Percentiles rank a stretch among this genome's conserved stretches.
Evolutionary conservation across 2,329 filamentous ascomycete species (phyloP).

Genomic region (Claviceps purpurea): DNA sequence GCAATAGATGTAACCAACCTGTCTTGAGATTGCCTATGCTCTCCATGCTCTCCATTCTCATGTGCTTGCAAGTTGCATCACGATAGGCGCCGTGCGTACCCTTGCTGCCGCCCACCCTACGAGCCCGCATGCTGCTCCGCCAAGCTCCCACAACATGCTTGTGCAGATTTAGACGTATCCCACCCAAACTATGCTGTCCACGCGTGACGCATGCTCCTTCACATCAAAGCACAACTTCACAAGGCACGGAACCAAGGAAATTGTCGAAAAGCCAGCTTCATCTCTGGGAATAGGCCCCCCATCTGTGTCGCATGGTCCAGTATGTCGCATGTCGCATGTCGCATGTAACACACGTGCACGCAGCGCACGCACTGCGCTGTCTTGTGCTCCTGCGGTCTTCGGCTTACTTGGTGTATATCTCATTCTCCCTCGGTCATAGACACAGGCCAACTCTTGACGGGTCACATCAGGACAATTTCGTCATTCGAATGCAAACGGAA

Average conservation of each 20-base stretch:
- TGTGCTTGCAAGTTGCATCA: slow-evolving; percentile 2
- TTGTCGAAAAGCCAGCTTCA: neutral
- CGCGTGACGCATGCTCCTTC: neutral
- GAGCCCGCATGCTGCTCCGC: neutral
- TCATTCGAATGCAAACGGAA: neutral
- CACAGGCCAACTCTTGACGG: neutral
- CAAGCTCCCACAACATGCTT: neutral
- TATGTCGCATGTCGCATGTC: neutral
- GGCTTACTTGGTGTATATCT: neutral
- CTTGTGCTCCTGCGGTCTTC: neutral
- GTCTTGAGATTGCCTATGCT: neutral
- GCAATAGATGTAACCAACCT: neutral
- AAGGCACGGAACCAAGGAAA: too few species aligned
- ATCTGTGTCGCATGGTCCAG: neutral
- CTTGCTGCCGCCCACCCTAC: neutral
- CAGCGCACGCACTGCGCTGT: neutral
- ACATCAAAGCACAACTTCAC: neutral
- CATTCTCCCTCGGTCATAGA: neutral
- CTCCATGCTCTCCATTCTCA: neutral
- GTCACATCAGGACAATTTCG: neutral
- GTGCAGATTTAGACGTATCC: neutral
- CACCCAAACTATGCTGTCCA: neutral
- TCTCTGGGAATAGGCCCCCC: neutral
- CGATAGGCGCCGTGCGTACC: neutral
- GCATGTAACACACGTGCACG: neutral